Percentiles rank a stretch among this genome's conserved stretches.
Conservation (phyloP, 73 alveolate genomes). For the Tetrahymena borealis region DNA sequence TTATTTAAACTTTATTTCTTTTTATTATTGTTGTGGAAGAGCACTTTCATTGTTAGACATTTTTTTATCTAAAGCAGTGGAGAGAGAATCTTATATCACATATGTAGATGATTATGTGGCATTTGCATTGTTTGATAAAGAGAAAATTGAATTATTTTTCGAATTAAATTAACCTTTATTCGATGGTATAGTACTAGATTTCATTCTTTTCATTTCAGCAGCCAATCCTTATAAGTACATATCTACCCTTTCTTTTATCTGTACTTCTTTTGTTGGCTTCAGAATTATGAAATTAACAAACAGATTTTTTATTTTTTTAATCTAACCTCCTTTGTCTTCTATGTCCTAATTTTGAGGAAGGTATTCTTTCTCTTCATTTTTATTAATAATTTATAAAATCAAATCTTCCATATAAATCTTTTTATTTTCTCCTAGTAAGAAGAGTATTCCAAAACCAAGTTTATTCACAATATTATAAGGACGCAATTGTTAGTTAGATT, state of each 20-base stretch:
- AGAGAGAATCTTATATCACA: neutral
- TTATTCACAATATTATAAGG: neutral
- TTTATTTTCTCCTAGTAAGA: neutral
- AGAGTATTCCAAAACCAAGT: neutral
- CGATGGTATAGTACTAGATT: neutral
- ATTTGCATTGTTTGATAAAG: neutral
- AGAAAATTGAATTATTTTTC: neutral
- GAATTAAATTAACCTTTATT: neutral
- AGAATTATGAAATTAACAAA: neutral
- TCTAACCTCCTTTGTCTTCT: neutral
- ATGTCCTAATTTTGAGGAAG: neutral
- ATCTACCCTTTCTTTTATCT: neutral
- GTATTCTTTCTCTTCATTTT: neutral
- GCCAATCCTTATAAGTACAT: neutral
- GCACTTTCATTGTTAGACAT: neutral
- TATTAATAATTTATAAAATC: neutral
- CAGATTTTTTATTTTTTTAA: neutral
- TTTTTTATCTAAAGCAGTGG: neutral
- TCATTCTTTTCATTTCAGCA: neutral
- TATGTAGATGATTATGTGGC: neutral
- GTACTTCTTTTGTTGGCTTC: neutral
- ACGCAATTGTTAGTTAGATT: neutral
- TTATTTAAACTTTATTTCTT: neutral
- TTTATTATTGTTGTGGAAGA: neutral
- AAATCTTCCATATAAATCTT: neutral